phyloP scores from a whole-genome alignment of 495 filamentous ascomycete species.

The Daldinia bambusicola region DNA sequence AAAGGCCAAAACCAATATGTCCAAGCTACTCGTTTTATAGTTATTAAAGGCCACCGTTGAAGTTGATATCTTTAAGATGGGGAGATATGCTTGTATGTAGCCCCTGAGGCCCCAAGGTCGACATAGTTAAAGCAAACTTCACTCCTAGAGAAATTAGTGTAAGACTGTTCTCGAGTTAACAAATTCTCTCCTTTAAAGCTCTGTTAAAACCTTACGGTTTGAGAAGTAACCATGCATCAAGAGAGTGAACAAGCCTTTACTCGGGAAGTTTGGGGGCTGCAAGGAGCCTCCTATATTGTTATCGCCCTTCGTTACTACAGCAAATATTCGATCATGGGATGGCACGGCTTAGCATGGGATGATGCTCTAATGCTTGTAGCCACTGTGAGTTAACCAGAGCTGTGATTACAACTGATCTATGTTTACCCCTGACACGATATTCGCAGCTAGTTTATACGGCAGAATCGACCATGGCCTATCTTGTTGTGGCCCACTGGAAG shows the following conservation, averaged over 20 bases:
- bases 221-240: slow-evolving; percentile 13
- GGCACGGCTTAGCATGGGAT: slow-evolving; percentile 51
- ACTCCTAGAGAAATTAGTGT: neutral
- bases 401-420: neutral
- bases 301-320: slow-evolving; percentile 45
- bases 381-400: slow-evolving; percentile 51
- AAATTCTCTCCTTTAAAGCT: neutral
- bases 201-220: neutral
- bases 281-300: slow-evolving; percentile 46
- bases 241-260: slow-evolving; percentile 36
- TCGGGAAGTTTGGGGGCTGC: slow-evolving; percentile 47
- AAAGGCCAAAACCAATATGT: neutral
- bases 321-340: slow-evolving; percentile 41
- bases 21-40: neutral
- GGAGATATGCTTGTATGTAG: neutral
- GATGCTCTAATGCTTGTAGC: slow-evolving; percentile 67
- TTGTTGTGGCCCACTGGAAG: slow-evolving; percentile 44
- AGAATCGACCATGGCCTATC: slow-evolving; percentile 50
- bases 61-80: neutral
- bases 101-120: neutral
- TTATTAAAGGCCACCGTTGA: neutral
- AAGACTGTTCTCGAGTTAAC: neutral
- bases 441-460: slow-evolving; percentile 52
- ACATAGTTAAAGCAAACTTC: neutral
- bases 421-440: slow-evolving; percentile 17